Evolutionary conservation across 495 filamentous ascomycete genomes (phyloP), one percentile per base, ranked within the genome.

Genomic region (Chaetomidium leptoderma): DNA sequence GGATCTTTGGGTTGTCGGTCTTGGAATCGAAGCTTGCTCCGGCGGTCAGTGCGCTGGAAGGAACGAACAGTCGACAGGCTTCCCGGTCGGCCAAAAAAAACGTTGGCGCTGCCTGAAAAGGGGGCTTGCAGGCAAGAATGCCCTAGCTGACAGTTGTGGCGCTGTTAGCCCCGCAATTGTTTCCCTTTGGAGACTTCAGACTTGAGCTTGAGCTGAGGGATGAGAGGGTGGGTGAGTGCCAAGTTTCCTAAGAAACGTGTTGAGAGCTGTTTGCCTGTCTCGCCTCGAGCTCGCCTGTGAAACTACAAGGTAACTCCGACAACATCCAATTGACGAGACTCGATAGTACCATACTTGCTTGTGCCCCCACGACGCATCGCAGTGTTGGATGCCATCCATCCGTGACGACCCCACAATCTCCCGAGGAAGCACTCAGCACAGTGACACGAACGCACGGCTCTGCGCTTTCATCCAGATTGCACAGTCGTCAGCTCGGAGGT

Each of bases 391-490:
- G 36, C 35, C 39, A 52, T 33, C 27, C 24, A 51, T 19, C 56
- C 36, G 48, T 42, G n/a, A 37, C 56, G 29, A 29, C 30, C 19
- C 53, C 30, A 45, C 35, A 1, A 17, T 5, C 26, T 27, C 45
- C 17, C 52, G 21, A 17, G 17, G 10, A 23, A 17, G 2, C 42
- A 45, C 16, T 4, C 6, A 45, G 30, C 16, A 5, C 37, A 3
- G 16, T 44, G 37, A 43, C 37, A 16, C 53, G 35, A 57, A 36
- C 39, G 45, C 45, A 40, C 44, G 8, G 37, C 16, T 30, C 37
- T 46, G 43, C 30, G 49, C 57, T 46, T 63, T 65, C 63, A 61
- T 67, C 65, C 65, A 63, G 59, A 63, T 65, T 61, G 59, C 55
- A 43, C 26, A 55, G 60, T 59, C 63, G 63, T 67, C 63, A 63